phyloP scores from a whole-genome alignment of 2,329 filamentous ascomycete species.

The Beauveria sp. region DNA sequence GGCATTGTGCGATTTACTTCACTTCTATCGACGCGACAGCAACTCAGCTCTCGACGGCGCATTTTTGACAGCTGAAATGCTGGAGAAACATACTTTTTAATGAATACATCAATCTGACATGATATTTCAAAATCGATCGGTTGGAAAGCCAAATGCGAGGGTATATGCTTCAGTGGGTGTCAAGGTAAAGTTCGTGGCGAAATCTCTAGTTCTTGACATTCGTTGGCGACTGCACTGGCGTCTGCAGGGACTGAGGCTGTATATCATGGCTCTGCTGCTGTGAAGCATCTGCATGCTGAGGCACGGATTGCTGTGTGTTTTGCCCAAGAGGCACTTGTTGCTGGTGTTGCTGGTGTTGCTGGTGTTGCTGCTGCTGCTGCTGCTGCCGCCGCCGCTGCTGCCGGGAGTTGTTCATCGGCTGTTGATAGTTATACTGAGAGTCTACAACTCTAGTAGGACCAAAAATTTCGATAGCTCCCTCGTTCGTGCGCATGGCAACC shows the following conservation, averaged over 20 bases:
- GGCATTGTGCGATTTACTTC: background rate
- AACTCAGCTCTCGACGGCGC: background rate
- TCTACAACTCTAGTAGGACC: conserved; percentile 13
- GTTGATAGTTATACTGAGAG: conserved; percentile 13
- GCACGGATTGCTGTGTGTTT: background rate
- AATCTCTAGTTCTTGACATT: background rate
- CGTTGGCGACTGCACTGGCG: background rate
- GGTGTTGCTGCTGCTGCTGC: background rate
- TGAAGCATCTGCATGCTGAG: background rate
- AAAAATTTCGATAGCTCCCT: conserved; percentile 16
- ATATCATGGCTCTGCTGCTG: background rate
- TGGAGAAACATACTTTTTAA: background rate
- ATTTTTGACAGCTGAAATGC: background rate
- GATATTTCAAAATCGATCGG: background rate
- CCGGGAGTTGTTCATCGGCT: background rate
- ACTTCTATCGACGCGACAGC: background rate
- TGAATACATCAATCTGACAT: background rate
- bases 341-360: too few relatives aligned
- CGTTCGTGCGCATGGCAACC: conserved; percentile 19
- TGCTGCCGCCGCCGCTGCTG: conserved; percentile 8
- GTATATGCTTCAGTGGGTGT: background rate
- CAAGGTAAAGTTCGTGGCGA: background rate
- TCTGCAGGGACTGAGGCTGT: background rate
- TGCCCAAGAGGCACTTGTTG: background rate
- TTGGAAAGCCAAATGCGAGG: background rate